phyloP scores from a whole-genome alignment of 2,329 filamentous ascomycete species.

The Alternaria solani region DNA sequence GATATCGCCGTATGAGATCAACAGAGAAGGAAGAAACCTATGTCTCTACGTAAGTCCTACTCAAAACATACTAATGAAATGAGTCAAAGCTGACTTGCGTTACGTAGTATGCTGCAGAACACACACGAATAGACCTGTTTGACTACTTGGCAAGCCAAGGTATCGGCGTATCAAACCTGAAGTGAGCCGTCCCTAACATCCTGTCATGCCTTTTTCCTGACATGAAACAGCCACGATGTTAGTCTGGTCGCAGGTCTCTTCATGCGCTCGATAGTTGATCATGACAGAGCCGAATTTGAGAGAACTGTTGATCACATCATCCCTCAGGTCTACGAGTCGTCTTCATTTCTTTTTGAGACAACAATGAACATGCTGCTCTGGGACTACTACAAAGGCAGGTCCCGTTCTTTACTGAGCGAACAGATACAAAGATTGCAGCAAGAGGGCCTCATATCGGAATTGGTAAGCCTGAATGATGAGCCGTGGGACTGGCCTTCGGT shows the following conservation, averaged over 20 bases:
- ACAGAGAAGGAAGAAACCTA: slow-evolving; percentile 6
- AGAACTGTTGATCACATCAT: slow-evolving; percentile 5
- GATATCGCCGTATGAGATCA: slow-evolving; percentile 22
- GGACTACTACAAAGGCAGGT: slow-evolving; percentile 9
- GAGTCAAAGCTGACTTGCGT: neutral
- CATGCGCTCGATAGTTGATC: slow-evolving; percentile 5
- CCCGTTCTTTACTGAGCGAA: slow-evolving; percentile 3
- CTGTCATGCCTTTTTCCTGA: neutral
- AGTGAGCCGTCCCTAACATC: slow-evolving; percentile 4
- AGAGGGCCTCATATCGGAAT: slow-evolving; percentile 1
- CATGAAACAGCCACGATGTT: slow-evolving; percentile 1
- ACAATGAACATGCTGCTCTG: slow-evolving; percentile 13
- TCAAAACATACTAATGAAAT: neutral
- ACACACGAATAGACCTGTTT: slow-evolving; percentile 12
- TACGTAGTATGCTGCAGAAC: slow-evolving; percentile 11
- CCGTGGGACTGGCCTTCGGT: slow-evolving; percentile 12
- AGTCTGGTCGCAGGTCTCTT: slow-evolving; percentile 9
- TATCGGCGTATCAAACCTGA: slow-evolving; percentile 12
- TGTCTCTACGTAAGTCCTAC: slow-evolving; percentile 13
- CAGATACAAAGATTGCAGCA: slow-evolving; percentile 4
- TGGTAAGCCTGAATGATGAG: neutral
- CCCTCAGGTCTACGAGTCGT: slow-evolving; percentile 7
- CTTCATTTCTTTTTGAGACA: slow-evolving; percentile 10
- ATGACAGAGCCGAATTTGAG: slow-evolving; percentile 1
- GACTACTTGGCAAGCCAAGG: slow-evolving; percentile 24